These are phyloP conservation scores for Phytophthora hybrid DNA, from an alignment of 352 stramenopile genomes.

Conservation along the genomic window DNA sequence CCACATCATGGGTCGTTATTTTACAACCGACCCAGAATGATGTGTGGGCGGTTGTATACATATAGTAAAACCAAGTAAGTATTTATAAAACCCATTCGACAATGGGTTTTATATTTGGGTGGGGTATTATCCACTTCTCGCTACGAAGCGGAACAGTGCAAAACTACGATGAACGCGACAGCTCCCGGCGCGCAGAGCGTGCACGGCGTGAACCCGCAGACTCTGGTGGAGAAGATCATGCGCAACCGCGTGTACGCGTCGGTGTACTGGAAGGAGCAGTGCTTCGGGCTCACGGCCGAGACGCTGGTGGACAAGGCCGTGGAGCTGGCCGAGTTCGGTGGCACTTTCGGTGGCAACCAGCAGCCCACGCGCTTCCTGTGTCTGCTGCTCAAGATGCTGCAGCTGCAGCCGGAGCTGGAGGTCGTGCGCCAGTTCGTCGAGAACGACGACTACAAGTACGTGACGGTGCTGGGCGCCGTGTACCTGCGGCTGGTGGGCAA, in stretches of 20 bases:
- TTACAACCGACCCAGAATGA: too few species aligned
- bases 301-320: slow-evolving; percentile 97
- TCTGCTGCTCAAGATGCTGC: slow-evolving; percentile 98
- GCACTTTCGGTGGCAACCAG: slow-evolving; percentile 95
- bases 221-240: slow-evolving; percentile 99
- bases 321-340: slow-evolving; percentile 93
- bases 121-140: not conserved
- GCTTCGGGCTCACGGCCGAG: slow-evolving; percentile 96
- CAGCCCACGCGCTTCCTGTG: slow-evolving; percentile 98
- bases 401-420: slow-evolving; percentile 97
- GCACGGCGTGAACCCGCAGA: slow-evolving; percentile 97
- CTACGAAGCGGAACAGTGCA: not conserved
- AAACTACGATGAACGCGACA: slow-evolving; percentile 86
- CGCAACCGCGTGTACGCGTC: slow-evolving; percentile 96
- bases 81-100: too few species aligned
- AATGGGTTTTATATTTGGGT: too few species aligned
- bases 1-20: too few species aligned
- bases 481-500: slow-evolving; percentile 96
- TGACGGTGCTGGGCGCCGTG: slow-evolving; percentile 95
- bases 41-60: too few species aligned
- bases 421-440: slow-evolving; percentile 95
- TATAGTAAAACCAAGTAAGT: too few species aligned
- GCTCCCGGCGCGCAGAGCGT: slow-evolving; percentile 92
- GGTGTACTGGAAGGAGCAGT: slow-evolving; percentile 98
- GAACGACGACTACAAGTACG: slow-evolving; percentile 99